phyloP scores from a whole-genome alignment of 2,329 filamentous ascomycete species.

The Fusarium staphyleae region DNA sequence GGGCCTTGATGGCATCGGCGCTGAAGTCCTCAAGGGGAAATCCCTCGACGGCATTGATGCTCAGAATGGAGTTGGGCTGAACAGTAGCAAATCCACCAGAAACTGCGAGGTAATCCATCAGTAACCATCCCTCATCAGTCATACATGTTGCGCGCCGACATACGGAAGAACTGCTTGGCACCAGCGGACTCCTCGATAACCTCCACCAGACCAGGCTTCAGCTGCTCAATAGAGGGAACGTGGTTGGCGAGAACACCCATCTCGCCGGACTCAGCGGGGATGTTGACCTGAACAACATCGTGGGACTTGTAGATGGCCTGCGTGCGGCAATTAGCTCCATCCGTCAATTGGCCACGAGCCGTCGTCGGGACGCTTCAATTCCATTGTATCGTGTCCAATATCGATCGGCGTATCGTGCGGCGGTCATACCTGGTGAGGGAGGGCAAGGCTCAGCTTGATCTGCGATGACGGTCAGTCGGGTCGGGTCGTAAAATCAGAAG shows the following conservation, averaged over 20 bases:
- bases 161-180: slow-evolving; percentile 98
- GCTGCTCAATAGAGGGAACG: slow-evolving; percentile 98
- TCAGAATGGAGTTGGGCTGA: slow-evolving; percentile 91
- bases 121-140: slow-evolving; percentile 14
- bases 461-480: slow-evolving; percentile 47
- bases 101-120: slow-evolving; percentile 61
- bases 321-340: slow-evolving; percentile 60
- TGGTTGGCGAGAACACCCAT: slow-evolving; percentile 99
- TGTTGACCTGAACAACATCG: slow-evolving; percentile 92
- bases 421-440: slow-evolving; percentile 93
- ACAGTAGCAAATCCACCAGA: slow-evolving; percentile 97
- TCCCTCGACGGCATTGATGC: slow-evolving; percentile 98
- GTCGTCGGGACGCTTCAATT: slow-evolving; percentile 39
- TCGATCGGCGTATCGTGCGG: slow-evolving; percentile 29
- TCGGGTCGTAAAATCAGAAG: slow-evolving; percentile 34
- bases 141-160: slow-evolving; percentile 50
- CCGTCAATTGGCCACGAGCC: slow-evolving; percentile 39
- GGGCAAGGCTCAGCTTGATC: slow-evolving; percentile 97
- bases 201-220: slow-evolving; percentile 95
- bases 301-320: slow-evolving; percentile 75
- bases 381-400: slow-evolving; percentile 37
- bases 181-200: slow-evolving; percentile 90
- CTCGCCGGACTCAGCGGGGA: slow-evolving; percentile 95
- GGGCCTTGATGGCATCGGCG: slow-evolving; percentile 83
- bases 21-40: slow-evolving; percentile 97